phyloP scores from a whole-genome alignment of 2,329 filamentous ascomycete species.

The Colletotrichum neosansevieriae region DNA sequence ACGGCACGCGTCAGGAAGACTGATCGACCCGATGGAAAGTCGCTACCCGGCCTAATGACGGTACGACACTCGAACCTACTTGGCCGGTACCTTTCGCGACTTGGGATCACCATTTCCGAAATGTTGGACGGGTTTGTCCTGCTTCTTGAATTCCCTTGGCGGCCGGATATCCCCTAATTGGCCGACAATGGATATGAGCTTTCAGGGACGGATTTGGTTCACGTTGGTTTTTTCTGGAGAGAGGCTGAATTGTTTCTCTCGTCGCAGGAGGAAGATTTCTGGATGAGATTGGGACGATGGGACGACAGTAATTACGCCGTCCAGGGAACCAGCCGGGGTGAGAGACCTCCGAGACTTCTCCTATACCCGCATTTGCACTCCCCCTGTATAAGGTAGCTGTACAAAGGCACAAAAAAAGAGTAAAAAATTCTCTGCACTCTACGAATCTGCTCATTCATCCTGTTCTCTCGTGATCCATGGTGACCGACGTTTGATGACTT shows the following conservation, averaged over 20 bases:
- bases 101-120: constrained; percentile 13
- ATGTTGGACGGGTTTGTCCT: constrained; percentile 19
- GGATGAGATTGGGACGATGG: constrained; percentile 12
- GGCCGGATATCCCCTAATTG: constrained; percentile 40
- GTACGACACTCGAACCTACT: constrained; percentile 20
- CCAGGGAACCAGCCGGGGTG: constrained; percentile 25
- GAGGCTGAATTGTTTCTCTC: constrained; percentile 19
- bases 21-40: background rate
- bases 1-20: constrained; percentile 1
- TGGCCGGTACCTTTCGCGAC: constrained; percentile 16
- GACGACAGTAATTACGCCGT: constrained; percentile 20
- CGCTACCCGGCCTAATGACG: constrained; percentile 5
- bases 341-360: constrained; percentile 25
- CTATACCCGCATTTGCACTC: constrained; percentile 33
- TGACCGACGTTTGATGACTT: constrained; percentile 6
- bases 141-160: background rate
- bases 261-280: constrained; percentile 30
- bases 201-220: constrained; percentile 16
- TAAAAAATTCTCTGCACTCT: constrained; percentile 46
- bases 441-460: background rate
- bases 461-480: background rate
- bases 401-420: constrained; percentile 54
- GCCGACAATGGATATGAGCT: constrained; percentile 16
- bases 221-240: constrained; percentile 38
- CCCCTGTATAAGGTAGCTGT: constrained; percentile 55